phyloP scores from a whole-genome alignment of 2,329 filamentous ascomycete genomes.

The Aspergillus fijiensis region DNA sequence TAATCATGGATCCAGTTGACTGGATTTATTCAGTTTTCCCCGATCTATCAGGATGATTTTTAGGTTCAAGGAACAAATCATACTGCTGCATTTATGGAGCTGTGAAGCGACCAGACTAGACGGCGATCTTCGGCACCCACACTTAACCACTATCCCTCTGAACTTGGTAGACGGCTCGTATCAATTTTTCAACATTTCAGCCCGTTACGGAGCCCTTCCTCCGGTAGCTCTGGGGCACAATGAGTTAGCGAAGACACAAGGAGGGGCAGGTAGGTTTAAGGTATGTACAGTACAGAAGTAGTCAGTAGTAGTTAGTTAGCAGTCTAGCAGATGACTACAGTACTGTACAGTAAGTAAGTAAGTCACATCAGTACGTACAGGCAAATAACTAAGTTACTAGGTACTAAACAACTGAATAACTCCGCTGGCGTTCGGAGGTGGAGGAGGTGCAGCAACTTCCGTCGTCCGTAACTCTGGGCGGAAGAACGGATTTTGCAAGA shows the following conservation, averaged over 20 bases:
- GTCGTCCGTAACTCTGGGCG: neutral
- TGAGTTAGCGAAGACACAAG: neutral
- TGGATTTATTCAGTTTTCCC: neutral
- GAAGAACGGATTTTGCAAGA: conserved; percentile 2
- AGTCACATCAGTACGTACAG: too few relatives aligned
- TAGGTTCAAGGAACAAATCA: neutral
- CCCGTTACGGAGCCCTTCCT: neutral
- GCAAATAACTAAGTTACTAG: too few relatives aligned
- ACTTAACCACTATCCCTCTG: too few relatives aligned
- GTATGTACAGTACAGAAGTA: neutral
- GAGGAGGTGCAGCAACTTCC: neutral
- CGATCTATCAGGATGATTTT: neutral
- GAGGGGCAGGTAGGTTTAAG: neutral
- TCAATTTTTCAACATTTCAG: neutral
- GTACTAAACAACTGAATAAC: neutral
- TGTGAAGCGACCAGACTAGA: conserved; percentile 2
- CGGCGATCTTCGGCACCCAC: conserved; percentile 7
- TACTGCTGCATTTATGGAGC: neutral
- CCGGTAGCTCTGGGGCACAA: neutral
- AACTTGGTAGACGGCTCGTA: neutral
- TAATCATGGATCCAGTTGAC: neutral
- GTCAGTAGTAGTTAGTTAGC: too few relatives aligned
- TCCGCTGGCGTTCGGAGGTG: neutral
- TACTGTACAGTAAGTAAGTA: too few relatives aligned
- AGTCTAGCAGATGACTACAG: too few relatives aligned